Evolutionary conservation across 2,329 filamentous ascomycete species (phyloP), one percentile per base, ranked within the genome.

Genomic region (Cylindrodendrum hubeiense): DNA sequence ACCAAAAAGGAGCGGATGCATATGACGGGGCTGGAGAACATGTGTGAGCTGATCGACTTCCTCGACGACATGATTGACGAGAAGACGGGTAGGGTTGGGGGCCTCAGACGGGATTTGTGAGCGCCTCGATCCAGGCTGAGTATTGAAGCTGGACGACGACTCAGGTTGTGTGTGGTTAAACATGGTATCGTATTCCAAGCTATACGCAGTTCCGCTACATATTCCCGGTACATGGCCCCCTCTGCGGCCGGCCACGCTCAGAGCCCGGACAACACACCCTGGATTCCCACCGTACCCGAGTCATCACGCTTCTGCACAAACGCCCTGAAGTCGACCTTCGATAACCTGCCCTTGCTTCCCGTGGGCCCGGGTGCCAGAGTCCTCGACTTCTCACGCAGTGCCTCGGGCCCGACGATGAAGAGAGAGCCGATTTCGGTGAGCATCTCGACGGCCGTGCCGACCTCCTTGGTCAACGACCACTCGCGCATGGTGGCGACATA

Each of bases 381-480:
- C 61, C 91, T 84, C 57, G 90, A 87, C 73, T 92, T 87, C 80
- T 95, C 92, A 53, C 89, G 84, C 65, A 95, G 81, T 37, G 92
- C 92, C 79, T 95, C 92, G 12, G 91, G 89, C 2, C 94, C 93
- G 74, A 99, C 93, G 68, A 99, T 97, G 78, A 99, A 99, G 57
- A 99, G 82, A 76, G 95, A 98, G 12, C 95, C 95, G 63, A 99
- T 94, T 83, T 99, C 96, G 26, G 94, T 91, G 65, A 99, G 82
- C 49, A 97, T 88, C 82, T 99, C 95, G 70, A 98, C 88, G 58
- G 89, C 88, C 24, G 86, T 86, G 71, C 88, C 87, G 52, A 90
- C 89, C 43, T 92, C 89, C 72, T 90, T 90, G 57, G 87, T 86
- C 43, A 95, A 84, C 28, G 92, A 88, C 94, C 94, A 98, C 34